Evolutionary conservation across 1,139 yeast genomes (phyloP).

Genomic region (Magnusiomyces tetraspermus): DNA sequence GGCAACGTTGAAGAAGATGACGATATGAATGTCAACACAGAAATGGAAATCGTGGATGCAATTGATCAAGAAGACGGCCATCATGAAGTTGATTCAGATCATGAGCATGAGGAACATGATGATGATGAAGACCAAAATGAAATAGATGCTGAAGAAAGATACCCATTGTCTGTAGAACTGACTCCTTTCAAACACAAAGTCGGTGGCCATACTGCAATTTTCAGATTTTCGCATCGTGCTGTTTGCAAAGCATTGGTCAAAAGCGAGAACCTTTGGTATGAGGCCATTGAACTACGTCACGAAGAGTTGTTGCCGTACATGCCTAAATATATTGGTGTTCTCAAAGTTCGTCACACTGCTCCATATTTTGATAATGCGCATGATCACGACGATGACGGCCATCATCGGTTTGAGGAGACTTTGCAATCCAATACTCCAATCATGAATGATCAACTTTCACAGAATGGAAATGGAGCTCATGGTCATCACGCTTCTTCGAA

Average conservation of each 20-base stretch:
- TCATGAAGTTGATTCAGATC: too few relatives aligned
- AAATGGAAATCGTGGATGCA: too few relatives aligned
- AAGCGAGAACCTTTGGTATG: slow-evolving; percentile 86
- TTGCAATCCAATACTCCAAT: background rate
- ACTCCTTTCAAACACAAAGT: slow-evolving; percentile 86
- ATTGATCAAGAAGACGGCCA: background rate
- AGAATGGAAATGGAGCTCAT: slow-evolving; percentile 71
- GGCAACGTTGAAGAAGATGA: background rate
- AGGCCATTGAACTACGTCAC: slow-evolving; percentile 68
- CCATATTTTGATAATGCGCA: too few relatives aligned
- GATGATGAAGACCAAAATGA: background rate
- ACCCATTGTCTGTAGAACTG: slow-evolving; percentile 56
- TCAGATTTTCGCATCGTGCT: slow-evolving; percentile 80
- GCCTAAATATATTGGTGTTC: slow-evolving; percentile 91
- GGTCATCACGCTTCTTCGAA: background rate
- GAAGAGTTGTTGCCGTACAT: slow-evolving; percentile 69
- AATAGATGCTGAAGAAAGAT: background rate
- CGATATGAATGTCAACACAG: background rate
- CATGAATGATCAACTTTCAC: slow-evolving; percentile 66
- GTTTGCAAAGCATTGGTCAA: slow-evolving; percentile 93
- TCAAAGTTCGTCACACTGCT: slow-evolving; percentile 74
- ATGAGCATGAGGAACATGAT: background rate
- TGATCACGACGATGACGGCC: slow-evolving; percentile 8
- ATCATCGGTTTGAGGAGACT: background rate
- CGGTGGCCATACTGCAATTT: slow-evolving; percentile 97